Percentiles rank a stretch among this genome's conserved stretches.
Evolutionary conservation across 2,329 filamentous ascomycete species (phyloP).

Genomic region (Verticillium nonalfalfae): DNA sequence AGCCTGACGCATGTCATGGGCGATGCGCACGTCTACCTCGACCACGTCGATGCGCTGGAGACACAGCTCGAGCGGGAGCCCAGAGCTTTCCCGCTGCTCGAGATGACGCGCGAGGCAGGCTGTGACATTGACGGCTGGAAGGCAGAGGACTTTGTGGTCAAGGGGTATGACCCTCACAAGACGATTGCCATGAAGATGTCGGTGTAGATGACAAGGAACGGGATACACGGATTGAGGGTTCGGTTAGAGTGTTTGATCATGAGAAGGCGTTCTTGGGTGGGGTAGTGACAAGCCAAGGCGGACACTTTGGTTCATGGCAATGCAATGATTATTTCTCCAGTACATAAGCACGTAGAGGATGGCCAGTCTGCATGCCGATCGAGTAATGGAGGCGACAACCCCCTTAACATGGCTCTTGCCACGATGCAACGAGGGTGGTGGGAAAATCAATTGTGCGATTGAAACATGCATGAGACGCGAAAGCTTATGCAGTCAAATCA

Average conservation of each 20-base stretch:
- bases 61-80: constrained; percentile 77
- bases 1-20: constrained; percentile 94
- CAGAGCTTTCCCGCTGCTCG: constrained; percentile 70
- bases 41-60: constrained; percentile 84
- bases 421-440: neutral
- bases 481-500: neutral
- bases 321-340: too few relatives aligned
- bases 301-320: too few relatives aligned
- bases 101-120: constrained; percentile 61
- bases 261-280: neutral
- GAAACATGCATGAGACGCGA: neutral
- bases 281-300: too few relatives aligned
- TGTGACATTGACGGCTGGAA: constrained; percentile 87
- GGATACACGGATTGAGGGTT: neutral
- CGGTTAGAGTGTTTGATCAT: neutral
- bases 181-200: constrained; percentile 98
- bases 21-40: constrained; percentile 92
- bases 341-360: too few relatives aligned
- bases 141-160: constrained; percentile 78
- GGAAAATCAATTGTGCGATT: neutral
- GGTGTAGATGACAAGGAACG: constrained; percentile 43
- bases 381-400: neutral
- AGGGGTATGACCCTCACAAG: constrained; percentile 87
- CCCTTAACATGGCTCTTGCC: neutral
- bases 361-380: too few relatives aligned